Conservation (phyloP, 2,329 filamentous ascomycete genomes). For the Alternaria angustiovoidea region DNA sequence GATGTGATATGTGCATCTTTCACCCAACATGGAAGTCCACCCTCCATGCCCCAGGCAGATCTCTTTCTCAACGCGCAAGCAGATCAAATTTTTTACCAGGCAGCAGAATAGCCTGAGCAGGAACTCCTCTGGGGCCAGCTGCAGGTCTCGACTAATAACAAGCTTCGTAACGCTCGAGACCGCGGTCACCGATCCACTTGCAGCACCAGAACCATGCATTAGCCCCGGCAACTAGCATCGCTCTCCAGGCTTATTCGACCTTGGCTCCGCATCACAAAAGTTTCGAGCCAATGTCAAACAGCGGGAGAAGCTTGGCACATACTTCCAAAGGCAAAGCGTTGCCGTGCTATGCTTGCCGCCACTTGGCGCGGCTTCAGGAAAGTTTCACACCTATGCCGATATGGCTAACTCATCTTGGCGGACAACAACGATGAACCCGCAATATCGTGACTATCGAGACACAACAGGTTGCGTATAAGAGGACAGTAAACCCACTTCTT, state of each 20-base stretch:
- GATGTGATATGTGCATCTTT: not conserved
- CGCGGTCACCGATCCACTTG: constrained; percentile 26
- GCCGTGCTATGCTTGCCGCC: constrained; percentile 36
- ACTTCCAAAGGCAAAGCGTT: constrained; percentile 19
- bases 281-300: constrained; percentile 46
- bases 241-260: constrained; percentile 29
- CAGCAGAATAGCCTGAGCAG: not conserved
- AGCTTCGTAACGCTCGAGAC: constrained; percentile 23
- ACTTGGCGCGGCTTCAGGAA: constrained; percentile 51
- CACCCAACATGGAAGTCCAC: not conserved
- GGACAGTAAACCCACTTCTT: constrained; percentile 33
- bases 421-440: constrained; percentile 17
- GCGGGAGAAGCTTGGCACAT: constrained; percentile 38
- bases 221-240: constrained; percentile 20
- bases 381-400: constrained; percentile 50
- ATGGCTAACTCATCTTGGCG: constrained; percentile 45
- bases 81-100: not conserved
- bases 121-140: constrained; percentile 9
- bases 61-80: not conserved
- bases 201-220: constrained; percentile 14
- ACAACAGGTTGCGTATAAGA: constrained; percentile 39
- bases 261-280: constrained; percentile 48
- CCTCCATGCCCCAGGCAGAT: not conserved
- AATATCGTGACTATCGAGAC: constrained; percentile 16
- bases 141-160: constrained; percentile 8